Percentiles rank a stretch among this genome's conserved stretches.
Evolutionary conservation across 148 eudicot genomes (phyloP).

Genomic region (Gaultheria prostrata): DNA sequence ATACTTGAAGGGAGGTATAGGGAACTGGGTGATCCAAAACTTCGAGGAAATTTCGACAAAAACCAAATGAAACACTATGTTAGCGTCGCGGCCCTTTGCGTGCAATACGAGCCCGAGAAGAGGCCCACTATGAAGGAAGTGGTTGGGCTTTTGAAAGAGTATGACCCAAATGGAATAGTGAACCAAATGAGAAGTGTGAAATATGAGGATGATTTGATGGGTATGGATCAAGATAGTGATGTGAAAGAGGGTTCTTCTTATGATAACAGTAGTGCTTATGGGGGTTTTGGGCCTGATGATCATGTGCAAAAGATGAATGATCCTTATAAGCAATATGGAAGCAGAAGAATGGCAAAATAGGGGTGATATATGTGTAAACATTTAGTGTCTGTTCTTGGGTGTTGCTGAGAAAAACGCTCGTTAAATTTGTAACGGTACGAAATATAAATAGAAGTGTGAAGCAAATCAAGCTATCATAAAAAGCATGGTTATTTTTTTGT

Average conservation of each 20-base stretch:
- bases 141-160: constrained; percentile 34
- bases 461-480: not conserved
- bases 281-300: constrained; percentile 34
- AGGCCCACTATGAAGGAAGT: constrained; percentile 53
- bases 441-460: not conserved
- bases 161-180: constrained; percentile 21
- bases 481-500: not conserved
- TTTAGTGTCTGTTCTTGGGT: not conserved
- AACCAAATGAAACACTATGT: constrained; percentile 31
- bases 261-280: constrained; percentile 33
- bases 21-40: constrained; percentile 45
- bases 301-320: constrained; percentile 34
- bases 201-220: constrained; percentile 35
- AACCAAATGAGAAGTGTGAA: constrained; percentile 26
- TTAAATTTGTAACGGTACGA: not conserved
- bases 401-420: constrained; percentile 16
- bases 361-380: not conserved
- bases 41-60: constrained; percentile 38
- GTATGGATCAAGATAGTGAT: constrained; percentile 31
- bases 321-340: constrained; percentile 28
- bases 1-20: constrained; percentile 28
- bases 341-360: constrained; percentile 10
- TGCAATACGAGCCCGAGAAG: constrained; percentile 42
- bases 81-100: constrained; percentile 38
- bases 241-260: constrained; percentile 13